A percentile compares a stretch with the other conserved stretches of the same genome.
Conservation (phyloP, 441 rosid genomes). For the Manihot esculenta region DNA sequence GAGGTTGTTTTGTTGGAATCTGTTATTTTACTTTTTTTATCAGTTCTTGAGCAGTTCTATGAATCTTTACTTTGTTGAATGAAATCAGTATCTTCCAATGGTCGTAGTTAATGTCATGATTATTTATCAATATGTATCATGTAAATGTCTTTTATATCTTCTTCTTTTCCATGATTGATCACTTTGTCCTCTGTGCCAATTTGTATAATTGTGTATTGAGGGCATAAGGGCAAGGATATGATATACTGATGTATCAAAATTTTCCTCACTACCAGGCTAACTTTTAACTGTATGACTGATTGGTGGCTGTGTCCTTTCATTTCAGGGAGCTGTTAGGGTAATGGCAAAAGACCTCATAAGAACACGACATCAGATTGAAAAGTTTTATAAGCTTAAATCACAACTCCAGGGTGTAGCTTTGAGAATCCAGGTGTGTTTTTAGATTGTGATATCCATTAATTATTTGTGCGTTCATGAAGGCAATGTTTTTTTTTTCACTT, state of each 20-base stretch:
- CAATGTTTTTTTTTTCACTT: not conserved
- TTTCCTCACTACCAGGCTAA: not conserved
- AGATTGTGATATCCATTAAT: not conserved
- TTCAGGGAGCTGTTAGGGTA: slow-evolving; percentile 90
- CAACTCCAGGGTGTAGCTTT: slow-evolving; percentile 97
- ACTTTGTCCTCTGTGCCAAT: not conserved
- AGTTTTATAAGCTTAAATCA: slow-evolving; percentile 84
- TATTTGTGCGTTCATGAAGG: not conserved
- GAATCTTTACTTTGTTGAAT: not conserved
- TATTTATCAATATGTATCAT: not conserved
- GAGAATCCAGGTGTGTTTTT: slow-evolving; percentile 70
- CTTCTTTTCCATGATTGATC: not conserved
- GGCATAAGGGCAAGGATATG: too few relatives aligned
- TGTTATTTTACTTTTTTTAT: not conserved
- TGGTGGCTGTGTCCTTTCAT: slow-evolving; percentile 7
- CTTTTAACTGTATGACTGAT: not conserved
- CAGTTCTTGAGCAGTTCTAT: not conserved
- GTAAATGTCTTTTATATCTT: not conserved
- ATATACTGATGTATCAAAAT: not conserved
- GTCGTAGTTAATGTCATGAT: not conserved
- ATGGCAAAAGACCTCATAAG: slow-evolving; percentile 97
- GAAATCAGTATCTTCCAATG: not conserved
- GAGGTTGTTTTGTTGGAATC: not conserved
- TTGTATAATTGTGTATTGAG: not conserved
- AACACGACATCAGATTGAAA: slow-evolving; percentile 87